Conservation (phyloP, 176 grass and related monocot species). For the Cymbopogon citratus region DNA sequence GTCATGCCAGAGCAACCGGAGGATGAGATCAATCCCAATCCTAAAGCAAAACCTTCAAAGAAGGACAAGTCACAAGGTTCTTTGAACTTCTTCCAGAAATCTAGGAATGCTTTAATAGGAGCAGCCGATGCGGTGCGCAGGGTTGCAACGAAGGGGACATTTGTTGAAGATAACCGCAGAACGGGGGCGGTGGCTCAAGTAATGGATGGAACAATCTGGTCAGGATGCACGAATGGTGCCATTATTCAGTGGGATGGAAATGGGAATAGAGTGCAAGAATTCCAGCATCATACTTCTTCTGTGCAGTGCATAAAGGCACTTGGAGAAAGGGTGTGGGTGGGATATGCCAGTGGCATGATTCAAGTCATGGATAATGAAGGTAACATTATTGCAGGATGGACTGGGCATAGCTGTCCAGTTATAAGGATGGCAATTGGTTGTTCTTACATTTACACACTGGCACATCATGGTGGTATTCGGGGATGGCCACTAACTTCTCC, state of each 20-base stretch:
- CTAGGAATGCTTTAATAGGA: conserved; percentile 85
- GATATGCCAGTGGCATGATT: conserved; percentile 75
- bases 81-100: conserved; percentile 90
- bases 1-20: conserved; percentile 71
- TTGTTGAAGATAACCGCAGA: conserved; percentile 82
- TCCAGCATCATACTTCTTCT: conserved; percentile 76
- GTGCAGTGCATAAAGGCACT: conserved; percentile 86
- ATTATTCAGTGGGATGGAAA: conserved; percentile 87
- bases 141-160: conserved; percentile 83
- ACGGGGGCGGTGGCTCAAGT: conserved; percentile 64
- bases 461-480: conserved; percentile 90
- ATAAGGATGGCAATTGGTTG: conserved; percentile 72
- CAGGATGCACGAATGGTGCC: conserved; percentile 80
- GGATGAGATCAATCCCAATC: conserved; percentile 45
- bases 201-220: conserved; percentile 79
- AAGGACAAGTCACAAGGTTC: conserved; percentile 84
- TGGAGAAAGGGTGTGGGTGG: conserved; percentile 76
- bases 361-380: conserved; percentile 78
- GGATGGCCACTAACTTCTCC: conserved; percentile 87
- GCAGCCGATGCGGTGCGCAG: conserved; percentile 83
- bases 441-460: conserved; percentile 79
- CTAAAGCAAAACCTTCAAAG: conserved; percentile 74
- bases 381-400: conserved; percentile 83
- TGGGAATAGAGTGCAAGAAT: conserved; percentile 66
- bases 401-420: conserved; percentile 76